A percentile compares a stretch with the other conserved stretches of the same genome.
These are phyloP conservation scores for Trichoderma reesei DNA, from an alignment of 495 filamentous ascomycete genomes.

Conservation along the genomic window DNA sequence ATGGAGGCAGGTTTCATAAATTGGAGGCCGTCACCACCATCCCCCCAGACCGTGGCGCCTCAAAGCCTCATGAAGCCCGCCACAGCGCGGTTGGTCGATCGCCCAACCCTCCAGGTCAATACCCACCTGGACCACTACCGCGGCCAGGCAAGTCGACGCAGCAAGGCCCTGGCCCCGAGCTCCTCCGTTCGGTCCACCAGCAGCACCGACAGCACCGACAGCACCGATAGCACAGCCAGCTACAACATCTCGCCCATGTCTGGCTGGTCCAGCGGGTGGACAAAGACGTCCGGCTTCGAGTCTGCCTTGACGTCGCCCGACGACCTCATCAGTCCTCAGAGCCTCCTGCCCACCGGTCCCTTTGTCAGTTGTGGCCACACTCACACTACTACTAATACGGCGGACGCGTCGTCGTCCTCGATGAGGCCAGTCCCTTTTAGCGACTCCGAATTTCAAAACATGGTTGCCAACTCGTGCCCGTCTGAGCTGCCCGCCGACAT, in stretches of 20 bases:
- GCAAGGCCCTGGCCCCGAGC: constrained; percentile 28
- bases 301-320: constrained; percentile 23
- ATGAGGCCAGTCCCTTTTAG: constrained; percentile 12
- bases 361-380: constrained; percentile 14
- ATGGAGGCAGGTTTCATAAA: not conserved
- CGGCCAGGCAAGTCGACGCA: constrained; percentile 13
- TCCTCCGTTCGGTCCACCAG: constrained; percentile 30
- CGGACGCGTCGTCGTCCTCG: not conserved
- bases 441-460: constrained; percentile 15
- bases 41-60: not conserved
- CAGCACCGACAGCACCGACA: constrained; percentile 25
- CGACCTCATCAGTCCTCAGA: constrained; percentile 14
- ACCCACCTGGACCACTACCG: constrained; percentile 21
- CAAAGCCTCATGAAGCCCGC: constrained; percentile 4
- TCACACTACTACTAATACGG: not conserved
- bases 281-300: constrained; percentile 21
- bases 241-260: constrained; percentile 27
- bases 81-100: not conserved
- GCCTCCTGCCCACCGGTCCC: constrained; percentile 15
- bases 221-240: constrained; percentile 22
- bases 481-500: constrained; percentile 31
- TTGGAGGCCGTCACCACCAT: constrained; percentile 7
- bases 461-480: constrained; percentile 12
- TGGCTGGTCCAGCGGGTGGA: constrained; percentile 27
- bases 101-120: constrained; percentile 21